phyloP scores from a whole-genome alignment of 345 rosid species.

The Salix udensis region DNA sequence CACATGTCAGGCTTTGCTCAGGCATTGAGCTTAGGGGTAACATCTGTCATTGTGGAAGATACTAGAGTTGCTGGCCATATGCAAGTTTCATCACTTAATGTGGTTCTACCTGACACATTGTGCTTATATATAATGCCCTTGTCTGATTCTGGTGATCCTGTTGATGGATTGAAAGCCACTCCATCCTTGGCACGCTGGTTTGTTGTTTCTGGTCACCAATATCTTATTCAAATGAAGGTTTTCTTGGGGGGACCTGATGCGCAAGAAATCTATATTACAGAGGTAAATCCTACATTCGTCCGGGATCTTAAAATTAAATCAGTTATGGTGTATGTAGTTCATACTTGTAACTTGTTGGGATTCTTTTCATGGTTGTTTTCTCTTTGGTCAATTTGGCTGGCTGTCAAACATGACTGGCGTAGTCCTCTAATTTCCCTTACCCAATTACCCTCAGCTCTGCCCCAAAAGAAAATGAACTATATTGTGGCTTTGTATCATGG shows the following conservation, averaged over 20 bases:
- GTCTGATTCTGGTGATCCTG: slow-evolving; percentile 50
- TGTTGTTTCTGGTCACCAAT: slow-evolving; percentile 63
- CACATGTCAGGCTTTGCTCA: slow-evolving; percentile 48
- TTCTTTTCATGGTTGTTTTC: not conserved
- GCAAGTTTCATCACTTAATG: slow-evolving; percentile 76
- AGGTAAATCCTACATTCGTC: slow-evolving; percentile 46
- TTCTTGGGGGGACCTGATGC: slow-evolving; percentile 59
- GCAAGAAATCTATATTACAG: slow-evolving; percentile 73
- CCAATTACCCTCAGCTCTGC: too few relatives aligned
- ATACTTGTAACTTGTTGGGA: slow-evolving; percentile 8
- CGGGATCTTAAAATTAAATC: not conserved
- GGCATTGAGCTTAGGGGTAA: slow-evolving; percentile 65
- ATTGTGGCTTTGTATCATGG: too few relatives aligned
- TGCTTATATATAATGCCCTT: slow-evolving; percentile 52
- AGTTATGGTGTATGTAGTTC: not conserved
- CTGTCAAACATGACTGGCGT: not conserved
- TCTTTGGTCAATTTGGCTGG: not conserved
- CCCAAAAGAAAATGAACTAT: too few relatives aligned
- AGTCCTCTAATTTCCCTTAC: too few relatives aligned
- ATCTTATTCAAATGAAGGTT: slow-evolving; percentile 68
- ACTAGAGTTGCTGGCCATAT: slow-evolving; percentile 84
- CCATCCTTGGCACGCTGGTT: slow-evolving; percentile 68
- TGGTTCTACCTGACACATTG: slow-evolving; percentile 69
- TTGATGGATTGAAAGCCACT: slow-evolving; percentile 48
- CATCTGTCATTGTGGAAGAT: slow-evolving; percentile 75